These are phyloP conservation scores for Silene coronaria DNA, from an alignment of 179 eudicot species.

Conservation along the genomic window DNA sequence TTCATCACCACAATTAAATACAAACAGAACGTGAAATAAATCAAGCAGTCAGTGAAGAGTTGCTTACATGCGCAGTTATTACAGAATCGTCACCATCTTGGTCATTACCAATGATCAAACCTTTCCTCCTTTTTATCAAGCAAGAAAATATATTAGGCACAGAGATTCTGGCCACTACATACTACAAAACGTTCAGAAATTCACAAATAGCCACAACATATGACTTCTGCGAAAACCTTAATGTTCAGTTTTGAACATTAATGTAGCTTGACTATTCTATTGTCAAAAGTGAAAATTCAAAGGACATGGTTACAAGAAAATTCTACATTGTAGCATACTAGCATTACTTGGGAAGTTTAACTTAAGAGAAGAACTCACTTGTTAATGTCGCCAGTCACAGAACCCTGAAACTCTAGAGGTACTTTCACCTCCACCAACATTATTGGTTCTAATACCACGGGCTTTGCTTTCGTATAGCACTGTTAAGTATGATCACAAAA, in stretches of 20 bases:
- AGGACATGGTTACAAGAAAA: background rate
- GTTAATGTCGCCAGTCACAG: slow-evolving; percentile 88
- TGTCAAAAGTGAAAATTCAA: background rate
- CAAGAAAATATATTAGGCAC: slow-evolving; percentile 16
- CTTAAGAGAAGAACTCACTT: slow-evolving; percentile 41
- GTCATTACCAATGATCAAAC: slow-evolving; percentile 80
- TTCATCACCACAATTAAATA: slow-evolving; percentile 2
- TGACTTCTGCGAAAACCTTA: background rate
- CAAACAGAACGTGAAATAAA: background rate
- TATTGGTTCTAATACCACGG: slow-evolving; percentile 85
- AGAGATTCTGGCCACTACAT: background rate
- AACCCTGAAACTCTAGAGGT: slow-evolving; percentile 88
- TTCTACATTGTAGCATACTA: background rate
- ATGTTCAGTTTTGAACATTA: background rate
- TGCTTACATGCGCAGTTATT: slow-evolving; percentile 77
- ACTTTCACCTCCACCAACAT: slow-evolving; percentile 92
- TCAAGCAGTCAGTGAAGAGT: background rate
- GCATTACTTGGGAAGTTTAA: background rate
- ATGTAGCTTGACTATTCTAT: background rate
- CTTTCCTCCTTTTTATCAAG: slow-evolving; percentile 67
- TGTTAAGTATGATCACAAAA: slow-evolving; percentile 24
- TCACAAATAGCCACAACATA: background rate
- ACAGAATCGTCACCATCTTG: slow-evolving; percentile 92
- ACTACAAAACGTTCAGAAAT: background rate
- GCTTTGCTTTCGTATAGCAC: slow-evolving; percentile 80